phyloP scores from a whole-genome alignment of 306 rosid genomes.

The Aeschynomene evenia region DNA sequence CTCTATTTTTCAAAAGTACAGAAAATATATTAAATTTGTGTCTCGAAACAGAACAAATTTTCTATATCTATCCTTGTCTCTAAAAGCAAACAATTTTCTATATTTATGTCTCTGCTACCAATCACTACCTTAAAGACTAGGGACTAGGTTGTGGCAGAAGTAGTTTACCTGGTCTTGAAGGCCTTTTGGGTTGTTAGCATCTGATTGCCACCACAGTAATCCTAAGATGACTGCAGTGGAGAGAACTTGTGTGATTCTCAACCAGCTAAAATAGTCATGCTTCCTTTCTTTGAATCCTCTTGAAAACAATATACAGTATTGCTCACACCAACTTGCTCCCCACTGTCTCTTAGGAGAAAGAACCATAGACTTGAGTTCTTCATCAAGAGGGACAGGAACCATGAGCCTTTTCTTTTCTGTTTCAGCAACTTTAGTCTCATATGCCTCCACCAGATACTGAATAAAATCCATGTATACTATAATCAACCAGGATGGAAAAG shows the following conservation, averaged over 20 bases:
- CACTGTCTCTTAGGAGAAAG: slow-evolving; percentile 53
- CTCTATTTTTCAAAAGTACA: no score
- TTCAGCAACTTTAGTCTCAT: slow-evolving; percentile 70
- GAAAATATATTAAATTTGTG: no score
- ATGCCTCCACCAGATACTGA: slow-evolving; percentile 92
- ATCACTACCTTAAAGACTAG: neutral
- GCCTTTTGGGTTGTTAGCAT: slow-evolving; percentile 51
- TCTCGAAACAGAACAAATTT: no score
- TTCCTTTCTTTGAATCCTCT: slow-evolving; percentile 87
- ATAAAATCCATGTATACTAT: neutral
- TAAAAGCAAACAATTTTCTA: no score
- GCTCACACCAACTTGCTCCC: slow-evolving; percentile 90
- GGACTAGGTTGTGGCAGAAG: neutral
- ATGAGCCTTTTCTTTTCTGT: slow-evolving; percentile 70
- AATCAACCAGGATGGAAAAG: slow-evolving; percentile 13
- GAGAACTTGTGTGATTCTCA: slow-evolving; percentile 93
- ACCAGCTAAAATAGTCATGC: slow-evolving; percentile 95
- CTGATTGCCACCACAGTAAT: slow-evolving; percentile 96
- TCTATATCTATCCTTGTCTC: no score
- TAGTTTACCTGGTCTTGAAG: slow-evolving; percentile 83
- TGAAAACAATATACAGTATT: slow-evolving; percentile 58
- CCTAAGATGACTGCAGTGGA: slow-evolving; percentile 88
- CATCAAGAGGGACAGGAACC: slow-evolving; percentile 65
- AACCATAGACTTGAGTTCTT: slow-evolving; percentile 61
- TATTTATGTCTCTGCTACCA: no score